Conservation (phyloP, 306 rosid species). For the Gastrolobium villosum region DNA sequence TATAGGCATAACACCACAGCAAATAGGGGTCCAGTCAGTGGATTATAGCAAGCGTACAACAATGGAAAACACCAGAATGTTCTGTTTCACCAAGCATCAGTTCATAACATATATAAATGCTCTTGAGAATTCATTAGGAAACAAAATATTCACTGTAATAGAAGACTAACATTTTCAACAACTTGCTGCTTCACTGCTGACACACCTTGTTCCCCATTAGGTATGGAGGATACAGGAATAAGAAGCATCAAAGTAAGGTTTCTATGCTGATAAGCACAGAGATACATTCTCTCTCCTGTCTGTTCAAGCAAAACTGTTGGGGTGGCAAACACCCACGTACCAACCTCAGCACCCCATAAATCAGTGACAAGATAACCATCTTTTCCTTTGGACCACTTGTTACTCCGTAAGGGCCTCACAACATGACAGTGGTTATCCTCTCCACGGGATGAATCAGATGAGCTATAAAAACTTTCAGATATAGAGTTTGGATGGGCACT, state of each 20-base stretch:
- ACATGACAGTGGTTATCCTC: conserved; percentile 62
- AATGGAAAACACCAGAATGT: conserved; percentile 1
- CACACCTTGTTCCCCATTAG: conserved; percentile 86
- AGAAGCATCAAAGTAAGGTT: conserved; percentile 85
- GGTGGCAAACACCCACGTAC: conserved; percentile 63
- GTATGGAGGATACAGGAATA: conserved; percentile 78
- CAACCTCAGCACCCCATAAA: conserved; percentile 91
- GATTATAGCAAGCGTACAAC: conserved; percentile 14
- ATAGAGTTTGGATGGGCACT: conserved; percentile 58
- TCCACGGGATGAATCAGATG: conserved; percentile 53
- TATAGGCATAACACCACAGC: conserved; percentile 8
- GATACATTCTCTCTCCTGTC: conserved; percentile 85
- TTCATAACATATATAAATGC: conserved; percentile 33
- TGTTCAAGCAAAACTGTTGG: conserved; percentile 85
- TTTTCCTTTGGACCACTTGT: conserved; percentile 94
- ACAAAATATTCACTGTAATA: conserved; percentile 33
- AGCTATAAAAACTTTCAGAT: conserved; percentile 66
- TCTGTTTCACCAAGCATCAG: neutral
- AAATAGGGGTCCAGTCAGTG: conserved; percentile 13
- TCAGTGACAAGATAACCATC: conserved; percentile 94
- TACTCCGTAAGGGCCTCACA: conserved; percentile 79
- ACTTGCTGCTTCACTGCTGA: conserved; percentile 76
- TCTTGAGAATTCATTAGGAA: conserved; percentile 10
- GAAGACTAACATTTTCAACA: conserved; percentile 84
- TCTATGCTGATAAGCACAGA: conserved; percentile 87